phyloP scores from a whole-genome alignment of 305 asterid species.

The Fraxinus latifolia region DNA sequence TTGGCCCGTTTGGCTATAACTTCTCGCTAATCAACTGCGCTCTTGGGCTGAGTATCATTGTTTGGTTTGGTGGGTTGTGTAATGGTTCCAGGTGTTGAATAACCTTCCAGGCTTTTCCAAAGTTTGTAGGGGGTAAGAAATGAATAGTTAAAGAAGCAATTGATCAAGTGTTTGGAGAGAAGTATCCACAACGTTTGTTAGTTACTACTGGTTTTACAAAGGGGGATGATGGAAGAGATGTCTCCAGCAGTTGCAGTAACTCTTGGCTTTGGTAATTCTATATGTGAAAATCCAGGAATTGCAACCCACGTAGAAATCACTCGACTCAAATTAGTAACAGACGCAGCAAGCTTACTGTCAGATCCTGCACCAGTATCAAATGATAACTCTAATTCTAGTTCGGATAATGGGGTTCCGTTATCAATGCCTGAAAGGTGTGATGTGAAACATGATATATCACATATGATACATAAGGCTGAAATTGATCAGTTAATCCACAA shows the following conservation, averaged over 20 bases:
- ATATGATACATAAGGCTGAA: slow-evolving; percentile 16
- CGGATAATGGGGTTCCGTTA: slow-evolving; percentile 28
- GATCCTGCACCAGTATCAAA: slow-evolving; percentile 47
- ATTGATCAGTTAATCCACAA: slow-evolving; percentile 24
- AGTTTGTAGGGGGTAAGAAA: slow-evolving; percentile 2
- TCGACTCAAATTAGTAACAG: slow-evolving; percentile 60
- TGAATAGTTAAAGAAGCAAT: background rate
- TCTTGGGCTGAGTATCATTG: background rate
- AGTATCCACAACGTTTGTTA: slow-evolving; percentile 7
- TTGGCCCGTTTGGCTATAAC: background rate
- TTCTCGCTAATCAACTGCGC: background rate
- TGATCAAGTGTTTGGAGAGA: background rate
- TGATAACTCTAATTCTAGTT: slow-evolving; percentile 35
- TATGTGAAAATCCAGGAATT: slow-evolving; percentile 48
- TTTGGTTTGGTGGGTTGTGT: slow-evolving; percentile 15
- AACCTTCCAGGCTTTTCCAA: background rate
- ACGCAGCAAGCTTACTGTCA: slow-evolving; percentile 55
- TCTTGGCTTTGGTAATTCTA: slow-evolving; percentile 57
- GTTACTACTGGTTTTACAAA: slow-evolving; percentile 12
- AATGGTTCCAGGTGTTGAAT: slow-evolving; percentile 25
- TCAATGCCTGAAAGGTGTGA: background rate
- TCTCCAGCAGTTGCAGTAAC: slow-evolving; percentile 65
- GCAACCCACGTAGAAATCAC: slow-evolving; percentile 60
- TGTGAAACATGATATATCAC: background rate
- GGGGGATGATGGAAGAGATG: slow-evolving; percentile 62